phyloP scores from a whole-genome alignment of 202 grass and related monocot genomes.

The Sporobolus alterniflorus region DNA sequence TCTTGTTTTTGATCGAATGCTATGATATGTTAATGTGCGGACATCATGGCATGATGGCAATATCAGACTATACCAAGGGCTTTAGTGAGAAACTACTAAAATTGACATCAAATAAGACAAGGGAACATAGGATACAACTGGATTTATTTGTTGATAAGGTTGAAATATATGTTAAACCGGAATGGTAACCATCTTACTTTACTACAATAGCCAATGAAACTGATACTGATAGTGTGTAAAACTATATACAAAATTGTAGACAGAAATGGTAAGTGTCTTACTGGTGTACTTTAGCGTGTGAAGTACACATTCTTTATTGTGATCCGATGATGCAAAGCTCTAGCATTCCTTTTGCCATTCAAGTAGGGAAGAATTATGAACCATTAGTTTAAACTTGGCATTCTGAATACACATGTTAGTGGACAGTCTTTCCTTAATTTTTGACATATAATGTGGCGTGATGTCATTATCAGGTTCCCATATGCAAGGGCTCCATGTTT shows the following conservation, averaged over 20 bases:
- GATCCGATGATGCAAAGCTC: neutral
- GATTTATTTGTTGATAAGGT: neutral
- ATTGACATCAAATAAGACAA: neutral
- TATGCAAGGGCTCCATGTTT: conserved; percentile 1
- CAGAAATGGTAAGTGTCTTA: neutral
- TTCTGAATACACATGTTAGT: neutral
- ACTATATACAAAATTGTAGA: neutral
- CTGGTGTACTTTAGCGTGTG: neutral
- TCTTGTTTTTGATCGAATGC: neutral
- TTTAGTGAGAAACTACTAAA: neutral
- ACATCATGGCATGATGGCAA: neutral
- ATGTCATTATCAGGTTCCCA: neutral
- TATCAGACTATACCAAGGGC: neutral
- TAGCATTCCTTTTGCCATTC: neutral
- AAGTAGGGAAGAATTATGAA: neutral
- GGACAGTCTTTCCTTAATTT: neutral
- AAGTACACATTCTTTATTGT: conserved; percentile 11
- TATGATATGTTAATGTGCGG: neutral
- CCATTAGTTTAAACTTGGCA: conserved; percentile 1
- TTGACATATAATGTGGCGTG: neutral
- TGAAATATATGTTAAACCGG: neutral
- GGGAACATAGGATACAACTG: neutral
- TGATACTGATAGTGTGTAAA: neutral
- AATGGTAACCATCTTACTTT: no score
- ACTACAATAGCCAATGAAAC: neutral